Conservation (phyloP, 129 eudicot genomes). For the Deinandra increscens region DNA sequence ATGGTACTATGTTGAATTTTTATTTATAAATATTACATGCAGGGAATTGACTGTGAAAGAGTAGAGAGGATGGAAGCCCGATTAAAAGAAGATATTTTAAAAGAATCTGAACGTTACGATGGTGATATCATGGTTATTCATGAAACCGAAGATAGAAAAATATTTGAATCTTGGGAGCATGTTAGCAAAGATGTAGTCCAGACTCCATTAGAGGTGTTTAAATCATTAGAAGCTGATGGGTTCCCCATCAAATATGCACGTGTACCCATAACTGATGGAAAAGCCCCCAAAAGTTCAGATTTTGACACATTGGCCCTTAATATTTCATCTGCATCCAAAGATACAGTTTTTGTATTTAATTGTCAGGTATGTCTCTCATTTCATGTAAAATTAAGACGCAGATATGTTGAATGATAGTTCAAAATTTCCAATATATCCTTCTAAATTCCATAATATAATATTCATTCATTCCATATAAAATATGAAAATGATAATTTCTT, state of each 20-base stretch:
- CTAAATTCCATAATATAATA: not conserved
- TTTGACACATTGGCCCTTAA: slow-evolving; percentile 79
- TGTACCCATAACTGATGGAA: slow-evolving; percentile 95
- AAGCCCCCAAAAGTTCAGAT: slow-evolving; percentile 96
- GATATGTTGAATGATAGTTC: not conserved
- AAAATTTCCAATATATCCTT: not conserved
- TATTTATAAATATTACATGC: slow-evolving; percentile 23
- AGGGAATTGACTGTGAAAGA: slow-evolving; percentile 96
- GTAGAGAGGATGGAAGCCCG: slow-evolving; percentile 96
- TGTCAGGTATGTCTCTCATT: slow-evolving; percentile 67
- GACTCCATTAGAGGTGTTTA: slow-evolving; percentile 89
- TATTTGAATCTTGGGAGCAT: slow-evolving; percentile 88
- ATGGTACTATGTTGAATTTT: slow-evolving; percentile 3
- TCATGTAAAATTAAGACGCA: not conserved
- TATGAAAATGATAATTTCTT: not conserved
- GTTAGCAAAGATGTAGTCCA: slow-evolving; percentile 62
- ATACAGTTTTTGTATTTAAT: slow-evolving; percentile 85
- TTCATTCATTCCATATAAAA: not conserved
- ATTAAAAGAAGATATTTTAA: slow-evolving; percentile 75
- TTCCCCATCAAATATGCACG: slow-evolving; percentile 91
- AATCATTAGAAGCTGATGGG: slow-evolving; percentile 66
- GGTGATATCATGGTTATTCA: slow-evolving; percentile 97
- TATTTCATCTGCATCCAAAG: slow-evolving; percentile 78
- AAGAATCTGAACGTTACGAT: slow-evolving; percentile 71
- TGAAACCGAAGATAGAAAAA: slow-evolving; percentile 79